A percentile compares a stretch with the other conserved stretches of the same genome.
These are phyloP conservation scores for Mycena vulgaris DNA, from an alignment of 768 basidiomycete genomes.

Conservation along the genomic window DNA sequence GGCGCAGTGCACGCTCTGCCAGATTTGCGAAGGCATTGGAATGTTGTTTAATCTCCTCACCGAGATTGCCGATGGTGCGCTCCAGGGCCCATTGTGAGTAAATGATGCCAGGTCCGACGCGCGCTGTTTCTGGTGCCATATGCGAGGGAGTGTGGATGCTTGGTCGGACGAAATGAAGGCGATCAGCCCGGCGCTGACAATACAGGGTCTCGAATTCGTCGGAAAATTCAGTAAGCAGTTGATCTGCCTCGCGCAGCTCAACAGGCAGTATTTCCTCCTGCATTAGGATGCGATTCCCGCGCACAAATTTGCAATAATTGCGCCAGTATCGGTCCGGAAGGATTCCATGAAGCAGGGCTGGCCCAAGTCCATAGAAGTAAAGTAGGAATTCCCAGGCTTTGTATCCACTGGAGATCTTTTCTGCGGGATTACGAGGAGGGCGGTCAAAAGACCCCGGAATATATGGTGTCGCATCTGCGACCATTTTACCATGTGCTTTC, in stretches of 20 bases:
- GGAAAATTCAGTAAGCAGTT: constrained; percentile 38
- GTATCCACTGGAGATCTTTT: constrained; percentile 46
- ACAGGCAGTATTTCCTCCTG: constrained; percentile 30
- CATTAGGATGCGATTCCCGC: constrained; percentile 35
- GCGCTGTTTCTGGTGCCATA: constrained; percentile 38
- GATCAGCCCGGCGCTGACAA: constrained; percentile 38
- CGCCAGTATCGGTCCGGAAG: constrained; percentile 36
- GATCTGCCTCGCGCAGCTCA: constrained; percentile 20
- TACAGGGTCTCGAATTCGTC: constrained; percentile 46
- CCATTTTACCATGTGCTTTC: constrained; percentile 39
- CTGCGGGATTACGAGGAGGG: constrained; percentile 44
- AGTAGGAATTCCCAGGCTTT: constrained; percentile 42
- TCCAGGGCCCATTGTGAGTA: constrained; percentile 52
- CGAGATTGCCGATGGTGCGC: constrained; percentile 35
- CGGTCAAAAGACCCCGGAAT: constrained; percentile 41
- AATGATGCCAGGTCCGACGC: constrained; percentile 41
- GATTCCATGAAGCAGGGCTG: constrained; percentile 38
- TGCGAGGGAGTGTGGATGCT: constrained; percentile 47
- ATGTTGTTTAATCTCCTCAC: constrained; percentile 37
- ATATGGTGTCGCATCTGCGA: constrained; percentile 35
- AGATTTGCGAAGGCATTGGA: constrained; percentile 46
- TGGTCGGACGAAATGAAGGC: constrained; percentile 46
- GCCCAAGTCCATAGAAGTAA: constrained; percentile 41
- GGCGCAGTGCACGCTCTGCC: constrained; percentile 41
- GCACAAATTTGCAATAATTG: constrained; percentile 39